phyloP scores from a whole-genome alignment of 352 stramenopile species.

The Phytopythium litorale region DNA sequence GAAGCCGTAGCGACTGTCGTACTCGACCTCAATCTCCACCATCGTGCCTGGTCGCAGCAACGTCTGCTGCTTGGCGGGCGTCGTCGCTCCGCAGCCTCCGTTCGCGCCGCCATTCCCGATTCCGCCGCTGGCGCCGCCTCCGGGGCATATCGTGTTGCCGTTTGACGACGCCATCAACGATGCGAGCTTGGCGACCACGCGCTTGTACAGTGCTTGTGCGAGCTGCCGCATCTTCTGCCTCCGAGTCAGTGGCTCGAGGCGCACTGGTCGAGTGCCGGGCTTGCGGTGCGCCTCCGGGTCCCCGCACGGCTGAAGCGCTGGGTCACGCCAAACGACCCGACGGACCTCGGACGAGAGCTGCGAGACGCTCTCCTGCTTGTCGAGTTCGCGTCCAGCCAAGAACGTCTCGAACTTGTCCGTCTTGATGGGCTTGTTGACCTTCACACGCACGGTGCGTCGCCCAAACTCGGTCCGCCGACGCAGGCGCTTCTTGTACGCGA shows the following conservation, averaged over 20 bases:
- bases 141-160: constrained; percentile 21
- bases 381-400: constrained; percentile 26
- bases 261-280: constrained; percentile 8
- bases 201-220: constrained; percentile 11
- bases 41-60: constrained; percentile 27
- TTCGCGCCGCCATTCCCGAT: not conserved
- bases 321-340: constrained; percentile 46
- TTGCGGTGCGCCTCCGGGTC: constrained; percentile 22
- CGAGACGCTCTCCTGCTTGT: constrained; percentile 53
- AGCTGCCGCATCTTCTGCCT: constrained; percentile 26
- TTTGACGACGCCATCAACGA: constrained; percentile 3
- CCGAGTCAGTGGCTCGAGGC: constrained; percentile 14
- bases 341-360: constrained; percentile 47
- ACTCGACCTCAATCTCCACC: constrained; percentile 77
- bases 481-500: constrained; percentile 51
- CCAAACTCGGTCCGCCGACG: constrained; percentile 71
- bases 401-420: constrained; percentile 42
- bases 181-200: not conserved
- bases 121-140: not conserved
- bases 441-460: constrained; percentile 80
- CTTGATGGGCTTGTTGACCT: constrained; percentile 49
- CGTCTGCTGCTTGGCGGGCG: not conserved
- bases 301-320: constrained; percentile 20
- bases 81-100: not conserved
- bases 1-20: constrained; percentile 51